Conservation (phyloP, 768 basidiomycete species). For the Podaxis rugospora region DNA sequence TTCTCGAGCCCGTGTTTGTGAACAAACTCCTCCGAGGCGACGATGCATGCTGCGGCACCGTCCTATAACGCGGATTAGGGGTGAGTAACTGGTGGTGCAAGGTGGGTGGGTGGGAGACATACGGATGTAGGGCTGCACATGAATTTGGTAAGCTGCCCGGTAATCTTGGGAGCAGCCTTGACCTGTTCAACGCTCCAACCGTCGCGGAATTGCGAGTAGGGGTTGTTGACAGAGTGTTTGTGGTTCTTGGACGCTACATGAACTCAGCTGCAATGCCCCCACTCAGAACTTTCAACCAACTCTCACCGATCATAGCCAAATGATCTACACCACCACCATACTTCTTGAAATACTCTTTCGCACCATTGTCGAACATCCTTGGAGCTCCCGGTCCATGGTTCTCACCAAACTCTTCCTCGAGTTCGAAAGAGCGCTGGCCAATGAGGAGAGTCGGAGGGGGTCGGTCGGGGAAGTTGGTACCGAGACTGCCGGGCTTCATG, state of each 20-base stretch:
- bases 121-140: constrained; percentile 89
- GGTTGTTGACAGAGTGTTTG: constrained; percentile 75
- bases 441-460: constrained; percentile 46
- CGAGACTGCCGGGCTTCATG: constrained; percentile 72
- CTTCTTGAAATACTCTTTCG: constrained; percentile 72
- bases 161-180: constrained; percentile 61
- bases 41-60: constrained; percentile 70
- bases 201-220: constrained; percentile 81
- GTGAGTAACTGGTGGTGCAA: background rate
- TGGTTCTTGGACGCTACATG: constrained; percentile 76
- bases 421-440: constrained; percentile 34
- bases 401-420: constrained; percentile 50
- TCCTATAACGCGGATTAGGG: constrained; percentile 37
- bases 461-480: constrained; percentile 58
- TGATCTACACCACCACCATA: constrained; percentile 64
- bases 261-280: background rate
- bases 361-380: constrained; percentile 71
- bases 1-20: constrained; percentile 69
- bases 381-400: constrained; percentile 71
- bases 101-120: constrained; percentile 13
- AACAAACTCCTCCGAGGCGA: constrained; percentile 79
- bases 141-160: constrained; percentile 69
- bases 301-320: constrained; percentile 73
- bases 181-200: constrained; percentile 75
- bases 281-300: background rate